Percentiles rank a stretch among this genome's conserved stretches.
Evolutionary conservation across 2,329 filamentous ascomycete genomes (phyloP).

Genomic region (Massarina eburnea): DNA sequence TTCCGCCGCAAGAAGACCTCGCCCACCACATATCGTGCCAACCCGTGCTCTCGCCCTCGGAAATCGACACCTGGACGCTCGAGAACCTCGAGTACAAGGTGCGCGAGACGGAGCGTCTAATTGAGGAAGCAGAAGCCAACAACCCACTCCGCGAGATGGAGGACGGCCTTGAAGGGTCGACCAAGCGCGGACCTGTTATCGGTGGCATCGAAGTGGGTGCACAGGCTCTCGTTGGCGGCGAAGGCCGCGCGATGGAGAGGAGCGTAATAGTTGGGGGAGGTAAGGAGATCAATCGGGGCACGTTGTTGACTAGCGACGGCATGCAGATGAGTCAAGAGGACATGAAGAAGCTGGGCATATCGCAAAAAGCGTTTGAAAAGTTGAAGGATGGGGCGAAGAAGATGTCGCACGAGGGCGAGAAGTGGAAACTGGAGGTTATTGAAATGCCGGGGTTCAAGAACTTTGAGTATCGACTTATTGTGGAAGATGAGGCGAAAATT

Average conservation of each 20-base stretch:
- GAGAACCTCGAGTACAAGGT: constrained; percentile 36
- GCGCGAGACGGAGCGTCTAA: constrained; percentile 27
- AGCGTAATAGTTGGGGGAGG: constrained; percentile 51
- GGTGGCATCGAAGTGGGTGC: constrained; percentile 63
- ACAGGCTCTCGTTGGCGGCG: constrained; percentile 56
- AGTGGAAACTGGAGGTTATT: constrained; percentile 78
- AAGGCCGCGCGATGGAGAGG: constrained; percentile 60
- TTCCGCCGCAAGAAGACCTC: constrained; percentile 74
- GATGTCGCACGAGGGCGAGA: constrained; percentile 66
- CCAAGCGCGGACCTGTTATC: constrained; percentile 49
- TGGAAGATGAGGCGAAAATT: constrained; percentile 56
- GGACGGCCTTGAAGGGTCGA: constrained; percentile 29
- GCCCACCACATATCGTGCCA: constrained; percentile 77
- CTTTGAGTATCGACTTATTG: constrained; percentile 69
- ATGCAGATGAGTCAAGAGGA: constrained; percentile 66
- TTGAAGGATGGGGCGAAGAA: constrained; percentile 69
- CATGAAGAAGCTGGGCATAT: constrained; percentile 67
- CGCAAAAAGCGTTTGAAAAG: constrained; percentile 67
- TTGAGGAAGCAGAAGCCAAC: constrained; percentile 23
- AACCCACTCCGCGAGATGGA: constrained; percentile 39
- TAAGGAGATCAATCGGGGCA: constrained; percentile 57
- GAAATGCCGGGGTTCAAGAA: constrained; percentile 61
- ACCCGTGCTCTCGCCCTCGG: constrained; percentile 65
- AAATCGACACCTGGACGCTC: constrained; percentile 50
- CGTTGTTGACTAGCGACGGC: constrained; percentile 61